A percentile compares a stretch with the other conserved stretches of the same genome.
phyloP scores from a whole-genome alignment of 257 asterid species.

The Fraxinus pennsylvanica region DNA sequence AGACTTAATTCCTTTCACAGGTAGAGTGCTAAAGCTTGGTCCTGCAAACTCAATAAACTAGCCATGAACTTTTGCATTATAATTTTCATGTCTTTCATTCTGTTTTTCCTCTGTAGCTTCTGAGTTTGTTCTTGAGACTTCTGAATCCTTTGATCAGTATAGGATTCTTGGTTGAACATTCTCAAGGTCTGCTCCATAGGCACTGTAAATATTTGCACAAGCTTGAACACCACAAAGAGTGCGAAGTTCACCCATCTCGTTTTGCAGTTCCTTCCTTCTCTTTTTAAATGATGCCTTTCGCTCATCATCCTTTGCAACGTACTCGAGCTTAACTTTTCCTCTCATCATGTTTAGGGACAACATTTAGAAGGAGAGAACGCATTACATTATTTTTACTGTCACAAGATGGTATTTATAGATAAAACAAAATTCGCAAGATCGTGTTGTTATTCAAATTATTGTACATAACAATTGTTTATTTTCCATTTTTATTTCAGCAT shows the following conservation, averaged over 20 bases:
- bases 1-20: too few relatives aligned
- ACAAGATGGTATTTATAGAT: too few relatives aligned
- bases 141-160: slow-evolving; percentile 26
- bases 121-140: slow-evolving; percentile 26
- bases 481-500: too few relatives aligned
- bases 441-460: too few relatives aligned
- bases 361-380: too few relatives aligned
- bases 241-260: slow-evolving; percentile 35
- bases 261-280: slow-evolving; percentile 36
- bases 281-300: slow-evolving; percentile 39
- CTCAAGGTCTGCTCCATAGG: slow-evolving; percentile 31
- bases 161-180: slow-evolving; percentile 43
- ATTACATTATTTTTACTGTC: too few relatives aligned
- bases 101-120: slow-evolving; percentile 30
- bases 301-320: slow-evolving; percentile 14
- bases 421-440: too few relatives aligned
- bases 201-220: slow-evolving; percentile 34
- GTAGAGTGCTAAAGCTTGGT: too few relatives aligned
- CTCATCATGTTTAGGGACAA: too few relatives aligned
- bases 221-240: slow-evolving; percentile 42
- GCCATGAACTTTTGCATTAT: slow-evolving; percentile 17
- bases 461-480: too few relatives aligned
- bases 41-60: too few relatives aligned
- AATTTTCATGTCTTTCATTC: slow-evolving; percentile 27
- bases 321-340: too few relatives aligned